These are phyloP conservation scores for Lipomyces sp. DNA, from an alignment of 805 yeast species.

Conservation along the genomic window DNA sequence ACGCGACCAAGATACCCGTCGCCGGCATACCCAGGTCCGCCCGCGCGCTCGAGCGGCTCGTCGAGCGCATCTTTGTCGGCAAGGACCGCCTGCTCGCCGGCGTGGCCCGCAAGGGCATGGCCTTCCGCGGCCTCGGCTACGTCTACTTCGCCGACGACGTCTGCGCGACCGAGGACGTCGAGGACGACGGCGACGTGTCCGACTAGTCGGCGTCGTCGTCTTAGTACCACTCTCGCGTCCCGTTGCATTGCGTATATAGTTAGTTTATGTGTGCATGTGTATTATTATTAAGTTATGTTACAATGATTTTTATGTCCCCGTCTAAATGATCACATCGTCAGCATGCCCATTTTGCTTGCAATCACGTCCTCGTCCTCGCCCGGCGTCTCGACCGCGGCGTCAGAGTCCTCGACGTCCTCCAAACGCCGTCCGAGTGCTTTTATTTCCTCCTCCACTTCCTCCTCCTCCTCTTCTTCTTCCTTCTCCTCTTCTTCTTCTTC, in stretches of 20 bases:
- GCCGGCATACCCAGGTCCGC: constrained; percentile 36
- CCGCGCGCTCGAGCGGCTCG: constrained; percentile 38
- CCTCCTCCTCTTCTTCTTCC: constrained; percentile 36
- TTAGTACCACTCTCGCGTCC: background rate
- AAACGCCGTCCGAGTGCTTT: constrained; percentile 49
- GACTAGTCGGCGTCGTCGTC: no score
- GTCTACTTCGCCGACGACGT: constrained; percentile 39
- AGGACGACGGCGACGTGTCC: background rate
- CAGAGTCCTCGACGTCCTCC: constrained; percentile 41
- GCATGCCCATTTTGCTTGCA: constrained; percentile 53
- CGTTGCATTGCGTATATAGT: background rate
- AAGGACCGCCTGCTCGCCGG: constrained; percentile 47
- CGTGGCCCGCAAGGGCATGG: constrained; percentile 52
- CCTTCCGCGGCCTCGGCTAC: constrained; percentile 30
- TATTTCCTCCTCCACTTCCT: constrained; percentile 45
- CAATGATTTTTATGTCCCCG: background rate
- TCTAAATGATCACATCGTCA: constrained; percentile 41
- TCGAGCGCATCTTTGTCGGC: constrained; percentile 45
- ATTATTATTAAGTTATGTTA: background rate
- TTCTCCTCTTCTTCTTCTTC: constrained; percentile 60
- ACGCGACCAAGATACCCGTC: constrained; percentile 14
- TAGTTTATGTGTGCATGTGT: background rate
- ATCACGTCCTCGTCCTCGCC: constrained; percentile 43
- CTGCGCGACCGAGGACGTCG: no score
- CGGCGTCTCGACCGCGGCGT: constrained; percentile 44